A percentile compares a stretch with the other conserved stretches of the same genome.
Evolutionary conservation across 2,329 filamentous ascomycete genomes (phyloP).

Genomic region (Lojkania enalia): DNA sequence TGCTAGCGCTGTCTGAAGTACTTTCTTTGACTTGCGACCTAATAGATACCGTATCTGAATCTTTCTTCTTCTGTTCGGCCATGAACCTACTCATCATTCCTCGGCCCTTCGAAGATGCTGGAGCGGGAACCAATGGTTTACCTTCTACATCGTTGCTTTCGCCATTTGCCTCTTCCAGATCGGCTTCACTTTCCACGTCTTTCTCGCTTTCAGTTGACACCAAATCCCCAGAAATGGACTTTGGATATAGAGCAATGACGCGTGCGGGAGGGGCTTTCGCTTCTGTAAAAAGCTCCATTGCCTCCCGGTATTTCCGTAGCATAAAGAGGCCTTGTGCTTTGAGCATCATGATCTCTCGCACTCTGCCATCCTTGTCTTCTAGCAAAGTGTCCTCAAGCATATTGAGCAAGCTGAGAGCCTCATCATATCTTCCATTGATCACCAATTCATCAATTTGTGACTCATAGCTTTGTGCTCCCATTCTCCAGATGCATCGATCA

Average conservation of each 20-base stretch:
- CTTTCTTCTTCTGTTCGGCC: conserved; percentile 50
- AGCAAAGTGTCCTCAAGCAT: conserved; percentile 94
- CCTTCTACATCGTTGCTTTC: conserved; percentile 1
- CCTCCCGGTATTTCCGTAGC: conserved; percentile 78
- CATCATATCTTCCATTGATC: conserved; percentile 74
- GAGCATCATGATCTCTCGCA: conserved; percentile 85
- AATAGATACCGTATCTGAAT: conserved; percentile 60
- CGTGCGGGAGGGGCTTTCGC: conserved; percentile 87
- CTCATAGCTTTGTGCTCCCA: conserved; percentile 91
- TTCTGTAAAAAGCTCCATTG: conserved; percentile 88
- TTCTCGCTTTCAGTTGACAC: conserved; percentile 63
- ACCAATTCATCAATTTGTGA: conserved; percentile 84
- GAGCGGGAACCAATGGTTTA: conserved; percentile 21
- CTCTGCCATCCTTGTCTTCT: conserved; percentile 75
- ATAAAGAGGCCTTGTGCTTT: conserved; percentile 88
- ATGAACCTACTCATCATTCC: conserved; percentile 53
- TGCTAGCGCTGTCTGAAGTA: conserved; percentile 59
- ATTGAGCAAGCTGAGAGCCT: conserved; percentile 83
- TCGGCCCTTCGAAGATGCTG: conserved; percentile 25
- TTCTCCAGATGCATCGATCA: conserved; percentile 91
- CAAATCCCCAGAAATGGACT: conserved; percentile 78
- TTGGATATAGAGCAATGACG: conserved; percentile 83
- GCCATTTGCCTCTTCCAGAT: conserved; percentile 38
- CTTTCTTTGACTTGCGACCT: conserved; percentile 61
- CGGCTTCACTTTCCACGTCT: conserved; percentile 46